These are phyloP conservation scores for Penicillium verhagenii DNA, from an alignment of 495 filamentous ascomycete species.

Conservation along the genomic window DNA sequence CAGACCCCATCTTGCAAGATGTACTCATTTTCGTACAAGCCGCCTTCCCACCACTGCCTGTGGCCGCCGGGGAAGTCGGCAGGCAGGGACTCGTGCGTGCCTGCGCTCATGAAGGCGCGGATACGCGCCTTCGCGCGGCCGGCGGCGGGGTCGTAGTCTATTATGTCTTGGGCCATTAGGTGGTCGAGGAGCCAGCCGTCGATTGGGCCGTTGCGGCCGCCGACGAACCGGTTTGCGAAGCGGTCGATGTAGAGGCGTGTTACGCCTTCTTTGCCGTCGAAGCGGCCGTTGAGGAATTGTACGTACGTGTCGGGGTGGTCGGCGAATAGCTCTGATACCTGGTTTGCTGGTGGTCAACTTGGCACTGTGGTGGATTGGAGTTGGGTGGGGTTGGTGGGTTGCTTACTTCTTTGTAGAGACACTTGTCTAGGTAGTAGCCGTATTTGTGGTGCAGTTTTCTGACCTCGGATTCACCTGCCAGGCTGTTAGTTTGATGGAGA, in stretches of 20 bases:
- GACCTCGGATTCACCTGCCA: background rate
- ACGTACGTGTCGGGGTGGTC: background rate
- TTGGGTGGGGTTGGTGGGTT: too few species aligned
- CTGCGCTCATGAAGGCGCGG: background rate
- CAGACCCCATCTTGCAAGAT: conserved; percentile 3
- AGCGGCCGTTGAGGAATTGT: background rate
- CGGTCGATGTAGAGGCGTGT: conserved; percentile 4
- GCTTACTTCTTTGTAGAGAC: background rate
- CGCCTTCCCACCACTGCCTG: conserved; percentile 9
- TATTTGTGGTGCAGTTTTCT: background rate
- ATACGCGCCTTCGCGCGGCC: background rate
- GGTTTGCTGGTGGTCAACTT: background rate
- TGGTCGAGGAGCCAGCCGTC: conserved; percentile 9
- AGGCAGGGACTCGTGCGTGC: conserved; percentile 2
- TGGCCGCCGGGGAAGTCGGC: conserved; percentile 1
- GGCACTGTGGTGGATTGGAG: background rate
- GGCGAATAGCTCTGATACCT: background rate
- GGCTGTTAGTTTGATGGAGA: background rate
- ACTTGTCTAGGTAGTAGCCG: background rate
- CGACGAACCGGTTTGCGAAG: conserved; percentile 5
- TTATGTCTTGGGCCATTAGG: conserved; percentile 7
- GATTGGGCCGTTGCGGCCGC: conserved; percentile 6
- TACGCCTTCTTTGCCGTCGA: background rate
- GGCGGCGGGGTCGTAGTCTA: background rate
- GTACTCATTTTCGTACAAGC: conserved; percentile 9